Base-by-base conservation (phyloP, 768 basidiomycete species). In the Chalciporus piperatus region DNA sequence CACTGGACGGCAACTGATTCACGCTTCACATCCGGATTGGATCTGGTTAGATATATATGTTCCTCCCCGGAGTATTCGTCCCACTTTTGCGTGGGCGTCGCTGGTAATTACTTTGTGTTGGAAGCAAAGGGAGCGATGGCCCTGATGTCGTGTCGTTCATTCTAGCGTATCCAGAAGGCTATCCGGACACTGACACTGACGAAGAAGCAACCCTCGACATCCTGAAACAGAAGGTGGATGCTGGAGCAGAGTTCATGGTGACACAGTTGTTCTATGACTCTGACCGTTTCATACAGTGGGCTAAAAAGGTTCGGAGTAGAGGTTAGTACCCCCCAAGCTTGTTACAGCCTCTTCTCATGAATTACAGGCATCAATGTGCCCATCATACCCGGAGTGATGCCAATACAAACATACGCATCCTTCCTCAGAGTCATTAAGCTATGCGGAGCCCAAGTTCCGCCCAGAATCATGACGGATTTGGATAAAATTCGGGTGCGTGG, bases 181-280 rank as follows among this genome's bases (percentile, higher is more conserved):
- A 94, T 62, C 73, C 85, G 2, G 91, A 89, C 57, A 76, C 74
- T 37, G 66, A 71, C 9, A 65, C 74, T 3, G 75, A 77, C 47
- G 84, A 85, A 62, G 84, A 87, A 47, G 68, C 72, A 38, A 80
- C 88, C 60, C 71, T 98, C 16, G 73, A 78, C 2, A 75, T 84
- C 60, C 75, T 99, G 50, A 91, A 89, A 67, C 77, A 78, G 40
- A 99, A 98, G 68, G 84, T 97, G 35, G 87, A 96, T 60, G 93
- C 91, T 0, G 97, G 97, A 14, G 96, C 96, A 2, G 90, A 98
- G 62, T 98, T 92, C 66, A 90, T 99, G 54, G 76, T 98, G 45
- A 98, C 97, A 0, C 97, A 99, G 61, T 76, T 98, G 6, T 99
- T 99, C 70, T 99, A 98, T 71, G 96, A 99, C 64, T 82, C 88